Percentiles rank a stretch among this genome's conserved stretches.
Conservation (phyloP, 495 filamentous ascomycete genomes). For the Aspergillus kassunensis region DNA sequence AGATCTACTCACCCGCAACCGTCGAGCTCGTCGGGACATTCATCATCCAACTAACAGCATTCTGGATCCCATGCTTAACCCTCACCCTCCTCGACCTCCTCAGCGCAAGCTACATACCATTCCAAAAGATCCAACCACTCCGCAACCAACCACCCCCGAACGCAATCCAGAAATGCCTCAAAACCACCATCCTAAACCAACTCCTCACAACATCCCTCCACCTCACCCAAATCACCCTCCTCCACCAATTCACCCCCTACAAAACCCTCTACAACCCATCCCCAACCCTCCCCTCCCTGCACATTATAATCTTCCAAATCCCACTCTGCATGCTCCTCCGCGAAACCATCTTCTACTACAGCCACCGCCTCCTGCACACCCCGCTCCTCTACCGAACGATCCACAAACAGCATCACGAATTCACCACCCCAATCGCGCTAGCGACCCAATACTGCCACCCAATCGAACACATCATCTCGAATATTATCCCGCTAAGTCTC, state of each 20-base stretch:
- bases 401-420: constrained; percentile 49
- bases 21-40: constrained; percentile 37
- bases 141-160: constrained; percentile 35
- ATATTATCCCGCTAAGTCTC: constrained; percentile 39
- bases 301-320: constrained; percentile 23
- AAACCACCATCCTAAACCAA: constrained; percentile 35
- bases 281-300: not conserved
- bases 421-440: constrained; percentile 46
- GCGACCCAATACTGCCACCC: constrained; percentile 50
- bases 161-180: constrained; percentile 35
- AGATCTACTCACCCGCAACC: constrained; percentile 4
- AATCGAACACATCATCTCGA: constrained; percentile 44
- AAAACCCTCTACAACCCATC: not conserved
- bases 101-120: constrained; percentile 36
- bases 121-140: constrained; percentile 45
- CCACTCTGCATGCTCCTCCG: constrained; percentile 35
- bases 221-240: constrained; percentile 21
- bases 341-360: constrained; percentile 48
- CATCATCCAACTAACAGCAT: constrained; percentile 36
- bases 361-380: constrained; percentile 47
- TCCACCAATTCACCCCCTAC: constrained; percentile 16
- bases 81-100: constrained; percentile 33
- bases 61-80: constrained; percentile 38
- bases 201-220: constrained; percentile 16
- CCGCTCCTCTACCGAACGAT: constrained; percentile 38